Percentiles rank a stretch among this genome's conserved stretches.
Evolutionary conservation across 1,284 basidiomycete species (phyloP).

Genomic region (Pterula multifida): DNA sequence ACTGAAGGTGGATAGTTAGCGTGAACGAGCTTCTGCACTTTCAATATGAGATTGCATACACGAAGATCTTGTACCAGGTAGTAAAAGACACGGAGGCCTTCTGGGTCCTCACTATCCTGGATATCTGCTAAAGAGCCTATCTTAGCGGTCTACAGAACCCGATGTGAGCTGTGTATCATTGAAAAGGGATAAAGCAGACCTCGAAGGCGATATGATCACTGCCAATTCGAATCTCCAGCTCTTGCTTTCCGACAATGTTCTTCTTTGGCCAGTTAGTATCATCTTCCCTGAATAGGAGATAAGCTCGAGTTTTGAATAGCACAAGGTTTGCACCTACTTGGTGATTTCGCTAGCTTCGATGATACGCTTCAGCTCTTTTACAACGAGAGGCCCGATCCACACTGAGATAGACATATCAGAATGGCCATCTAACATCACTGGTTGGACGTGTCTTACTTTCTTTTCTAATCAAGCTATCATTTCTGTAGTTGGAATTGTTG

Average conservation of each 20-base stretch:
- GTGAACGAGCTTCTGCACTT: neutral
- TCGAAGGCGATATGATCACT: conserved; percentile 97
- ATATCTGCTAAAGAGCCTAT: conserved; percentile 95
- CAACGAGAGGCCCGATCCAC: conserved; percentile 87
- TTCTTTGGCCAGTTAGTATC: conserved; percentile 98
- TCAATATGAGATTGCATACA: conserved; percentile 34
- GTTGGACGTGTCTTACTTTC: conserved; percentile 61
- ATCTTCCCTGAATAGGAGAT: conserved; percentile 65
- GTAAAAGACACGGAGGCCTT: conserved; percentile 97
- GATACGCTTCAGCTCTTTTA: conserved; percentile 89
- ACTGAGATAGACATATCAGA: conserved; percentile 39
- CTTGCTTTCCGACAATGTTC: conserved; percentile 96
- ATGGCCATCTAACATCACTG: neutral
- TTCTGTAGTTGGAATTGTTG: conserved; percentile 98
- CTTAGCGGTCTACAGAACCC: conserved; percentile 77
- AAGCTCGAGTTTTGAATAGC: neutral
- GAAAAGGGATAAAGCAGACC: conserved; percentile 34
- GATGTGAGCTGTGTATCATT: conserved; percentile 1
- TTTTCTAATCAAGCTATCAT: conserved; percentile 95
- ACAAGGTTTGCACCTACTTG: conserved; percentile 48
- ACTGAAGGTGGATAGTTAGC: conserved; percentile 35
- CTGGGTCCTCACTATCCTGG: conserved; percentile 94
- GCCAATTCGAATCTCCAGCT: conserved; percentile 89
- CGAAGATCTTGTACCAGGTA: conserved; percentile 97
- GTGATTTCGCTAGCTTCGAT: conserved; percentile 93